These are phyloP conservation scores for Mortierella hygrophila DNA, from an alignment of 192 early-diverging fungal species.

Conservation along the genomic window DNA sequence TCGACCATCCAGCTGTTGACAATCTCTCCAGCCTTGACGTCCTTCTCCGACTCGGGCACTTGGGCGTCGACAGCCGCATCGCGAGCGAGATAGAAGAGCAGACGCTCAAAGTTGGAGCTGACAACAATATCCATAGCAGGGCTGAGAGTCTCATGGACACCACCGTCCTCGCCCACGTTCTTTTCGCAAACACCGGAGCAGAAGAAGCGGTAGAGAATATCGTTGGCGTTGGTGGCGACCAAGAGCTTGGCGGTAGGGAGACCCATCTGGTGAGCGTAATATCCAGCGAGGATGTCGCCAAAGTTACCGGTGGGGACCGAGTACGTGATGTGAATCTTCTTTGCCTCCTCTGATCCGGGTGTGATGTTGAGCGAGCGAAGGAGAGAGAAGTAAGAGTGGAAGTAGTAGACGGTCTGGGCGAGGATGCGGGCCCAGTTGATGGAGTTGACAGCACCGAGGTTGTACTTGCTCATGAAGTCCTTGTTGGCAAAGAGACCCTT, in stretches of 20 bases:
- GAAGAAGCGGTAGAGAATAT: slow-evolving; percentile 97
- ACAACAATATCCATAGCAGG: slow-evolving; percentile 99
- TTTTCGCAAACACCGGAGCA: slow-evolving; percentile 87
- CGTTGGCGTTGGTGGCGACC: slow-evolving; percentile 98
- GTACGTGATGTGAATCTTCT: slow-evolving; percentile 70
- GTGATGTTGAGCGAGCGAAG: slow-evolving; percentile 62
- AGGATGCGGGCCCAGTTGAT: slow-evolving; percentile 99
- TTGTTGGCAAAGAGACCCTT: slow-evolving; percentile 89
- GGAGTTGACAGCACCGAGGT: slow-evolving; percentile 96
- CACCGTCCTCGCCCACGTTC: slow-evolving; percentile 64
- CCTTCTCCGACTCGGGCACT: slow-evolving; percentile 56
- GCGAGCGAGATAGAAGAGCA: slow-evolving; percentile 91
- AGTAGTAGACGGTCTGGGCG: slow-evolving; percentile 97
- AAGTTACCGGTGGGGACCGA: slow-evolving; percentile 99
- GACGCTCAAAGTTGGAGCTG: slow-evolving; percentile 97
- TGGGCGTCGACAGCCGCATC: slow-evolving; percentile 62
- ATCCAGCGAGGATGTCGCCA: slow-evolving; percentile 95
- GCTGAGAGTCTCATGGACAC: slow-evolving; percentile 81
- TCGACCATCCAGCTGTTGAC: slow-evolving; percentile 84
- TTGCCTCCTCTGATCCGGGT: slow-evolving; percentile 57
- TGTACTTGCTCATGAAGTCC: slow-evolving; percentile 79
- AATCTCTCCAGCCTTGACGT: slow-evolving; percentile 66
- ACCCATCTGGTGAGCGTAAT: slow-evolving; percentile 92
- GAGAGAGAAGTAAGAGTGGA: slow-evolving; percentile 87
- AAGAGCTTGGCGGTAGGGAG: slow-evolving; percentile 86